Conservation (phyloP, 306 rosid genomes). For the Alnus rubra region DNA sequence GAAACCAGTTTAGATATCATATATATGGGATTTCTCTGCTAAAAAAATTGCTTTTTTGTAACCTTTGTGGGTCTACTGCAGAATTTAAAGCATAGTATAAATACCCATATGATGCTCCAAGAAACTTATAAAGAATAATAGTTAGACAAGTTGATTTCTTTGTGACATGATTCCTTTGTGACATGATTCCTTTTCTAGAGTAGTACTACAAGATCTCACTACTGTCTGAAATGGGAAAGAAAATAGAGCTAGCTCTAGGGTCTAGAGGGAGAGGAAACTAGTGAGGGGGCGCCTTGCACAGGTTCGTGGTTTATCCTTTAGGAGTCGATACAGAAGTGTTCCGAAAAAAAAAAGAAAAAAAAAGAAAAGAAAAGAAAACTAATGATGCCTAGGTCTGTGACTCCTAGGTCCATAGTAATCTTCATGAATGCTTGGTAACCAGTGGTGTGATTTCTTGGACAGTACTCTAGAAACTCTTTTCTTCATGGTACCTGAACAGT, state of each 20-base stretch:
- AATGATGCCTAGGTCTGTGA: constrained; percentile 44
- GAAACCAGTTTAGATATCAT: constrained; percentile 16
- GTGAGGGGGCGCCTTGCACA: too few relatives aligned
- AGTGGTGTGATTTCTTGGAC: constrained; percentile 40
- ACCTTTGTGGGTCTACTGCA: background rate
- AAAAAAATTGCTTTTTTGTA: background rate
- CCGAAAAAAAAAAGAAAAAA: too few relatives aligned
- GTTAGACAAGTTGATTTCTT: constrained; percentile 19
- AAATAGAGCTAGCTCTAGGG: background rate
- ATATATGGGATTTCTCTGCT: background rate
- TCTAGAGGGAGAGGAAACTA: background rate
- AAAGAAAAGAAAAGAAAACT: background rate
- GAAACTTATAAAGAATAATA: background rate
- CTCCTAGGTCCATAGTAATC: constrained; percentile 51
- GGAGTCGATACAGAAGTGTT: too few relatives aligned
- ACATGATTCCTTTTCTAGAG: background rate
- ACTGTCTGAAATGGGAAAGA: background rate
- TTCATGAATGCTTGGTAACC: constrained; percentile 53
- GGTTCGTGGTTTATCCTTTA: too few relatives aligned
- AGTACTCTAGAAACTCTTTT: constrained; percentile 33
- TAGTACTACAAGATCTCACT: constrained; percentile 25
- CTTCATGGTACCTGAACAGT: constrained; percentile 46
- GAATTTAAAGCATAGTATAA: background rate
- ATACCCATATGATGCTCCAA: background rate
- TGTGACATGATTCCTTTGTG: constrained; percentile 4